These are phyloP conservation scores for Colletotrichum theobromicola DNA, from an alignment of 2,329 filamentous ascomycete genomes.

Conservation along the genomic window DNA sequence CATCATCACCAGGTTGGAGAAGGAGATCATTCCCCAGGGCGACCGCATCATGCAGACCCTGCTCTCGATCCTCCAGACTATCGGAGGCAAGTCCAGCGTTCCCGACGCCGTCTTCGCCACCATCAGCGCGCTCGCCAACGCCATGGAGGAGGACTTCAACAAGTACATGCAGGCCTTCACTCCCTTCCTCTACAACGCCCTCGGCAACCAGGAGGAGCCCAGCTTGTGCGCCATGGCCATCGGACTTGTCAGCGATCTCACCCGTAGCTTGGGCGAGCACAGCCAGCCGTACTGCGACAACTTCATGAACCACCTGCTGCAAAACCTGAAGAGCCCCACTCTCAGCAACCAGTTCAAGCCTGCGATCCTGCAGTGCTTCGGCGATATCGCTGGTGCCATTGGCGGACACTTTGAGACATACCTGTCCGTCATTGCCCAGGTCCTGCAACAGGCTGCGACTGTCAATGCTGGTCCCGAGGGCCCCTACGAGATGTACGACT, in stretches of 20 bases:
- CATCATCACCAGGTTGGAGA: slow-evolving; percentile 89
- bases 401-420: slow-evolving; percentile 92
- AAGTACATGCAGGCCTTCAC: slow-evolving; percentile 98
- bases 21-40: slow-evolving; percentile 86
- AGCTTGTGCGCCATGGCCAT: slow-evolving; percentile 96
- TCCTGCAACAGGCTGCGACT: slow-evolving; percentile 88
- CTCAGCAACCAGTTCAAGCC: slow-evolving; percentile 97
- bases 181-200: slow-evolving; percentile 90
- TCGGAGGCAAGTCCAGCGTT: slow-evolving; percentile 87
- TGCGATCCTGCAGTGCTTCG: slow-evolving; percentile 96
- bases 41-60: slow-evolving; percentile 93
- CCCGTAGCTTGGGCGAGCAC: slow-evolving; percentile 85
- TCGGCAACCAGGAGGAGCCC: slow-evolving; percentile 94
- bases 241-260: slow-evolving; percentile 95
- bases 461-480: slow-evolving; percentile 81
- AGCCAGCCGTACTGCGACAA: slow-evolving; percentile 95
- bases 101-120: slow-evolving; percentile 93
- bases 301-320: slow-evolving; percentile 98
- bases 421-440: slow-evolving; percentile 87
- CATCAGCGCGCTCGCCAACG: slow-evolving; percentile 88
- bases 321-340: slow-evolving; percentile 87
- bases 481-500: slow-evolving; percentile 95
- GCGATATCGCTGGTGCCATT: slow-evolving; percentile 95
- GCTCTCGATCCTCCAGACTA: slow-evolving; percentile 78
- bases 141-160: slow-evolving; percentile 89